Evolutionary conservation across 2,329 filamentous ascomycete genomes (phyloP), one percentile per base, ranked within the genome.

Genomic region (Fusarium sp.): DNA sequence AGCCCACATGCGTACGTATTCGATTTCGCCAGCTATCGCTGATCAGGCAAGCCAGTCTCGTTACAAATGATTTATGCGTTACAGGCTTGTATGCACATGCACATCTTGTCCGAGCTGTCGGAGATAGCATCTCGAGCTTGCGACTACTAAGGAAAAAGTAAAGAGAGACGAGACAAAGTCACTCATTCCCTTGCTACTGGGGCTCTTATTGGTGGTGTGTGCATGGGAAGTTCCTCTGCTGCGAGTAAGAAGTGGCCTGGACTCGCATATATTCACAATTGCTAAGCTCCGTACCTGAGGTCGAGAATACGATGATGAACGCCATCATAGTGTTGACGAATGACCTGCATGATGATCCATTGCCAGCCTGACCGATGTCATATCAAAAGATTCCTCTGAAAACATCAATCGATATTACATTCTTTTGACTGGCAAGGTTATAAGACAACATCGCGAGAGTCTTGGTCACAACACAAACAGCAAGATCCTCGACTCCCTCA

Each of bases 21-120:
- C 57, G 64, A 76, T 73, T 62, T 69, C 47, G 62, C 71, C 60
- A 59, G 55, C 63, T 35, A 64, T 62, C 67, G 67, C 64, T 73
- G 65, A 69, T 74, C 74, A 75, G 55, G 50, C 63, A 62, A 72
- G 62, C 66, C 45, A 60, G 62, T 52, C 31, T 60, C 22, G 38
- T 33, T 52, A 49, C 33, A 38, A 22, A 49, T 42, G 58, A 29
- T 59, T 41, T 45, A 58, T 58, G 52, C 59, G 33, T 59, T 59
- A 46, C 25, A 58, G 33, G 20, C 42, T 47, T 49, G 52, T 41
- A 46, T 67, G 35, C 56, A 57, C 49, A 53, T 49, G 53, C 42
- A 46, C 62, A 27, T 60, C 66, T 64, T 64, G 46, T 56, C 60
- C 65, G 33, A 58, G 45, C 52, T 35, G 65, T 17, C 62, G 53